Evolutionary conservation across 2,329 filamentous ascomycete genomes (phyloP), one percentile per base, ranked within the genome.

Genomic region (Penicillium corylophilum): DNA sequence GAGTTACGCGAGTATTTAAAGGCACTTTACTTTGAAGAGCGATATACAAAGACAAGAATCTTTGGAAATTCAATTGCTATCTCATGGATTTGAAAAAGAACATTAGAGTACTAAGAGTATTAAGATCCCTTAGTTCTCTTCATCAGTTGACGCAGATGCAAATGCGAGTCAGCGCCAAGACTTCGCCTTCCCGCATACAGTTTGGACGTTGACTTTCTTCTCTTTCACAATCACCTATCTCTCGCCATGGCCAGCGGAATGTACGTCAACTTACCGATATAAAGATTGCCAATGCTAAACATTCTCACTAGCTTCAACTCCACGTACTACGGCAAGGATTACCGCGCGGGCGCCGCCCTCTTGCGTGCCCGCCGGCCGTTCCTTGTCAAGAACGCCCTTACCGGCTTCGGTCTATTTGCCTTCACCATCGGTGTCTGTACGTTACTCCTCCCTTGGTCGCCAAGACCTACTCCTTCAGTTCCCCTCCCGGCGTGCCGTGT

Each of bases 311-410:
- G 82, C 55, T 75, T 85, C 67, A 86, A 85, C 66, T 88, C 86
- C 28, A 91, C 90, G 60, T 99, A 99, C 81, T 99, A 97, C 80
- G 89, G 96, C 75, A 85, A 86, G 69, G 82, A 88, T 67, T 89
- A 89, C 76, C 86, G 88, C 60, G 91, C 95, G 74, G 89, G 89
- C 55, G 87, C 91, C 44, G 89, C 95, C 50, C 85, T 99, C 59
- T 87, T 96, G 70, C 89, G 94, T 68, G 93, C 94, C 50, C 86
- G 95, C 64, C 86, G 90, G 64, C 94, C 94, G 44, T 99, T 95
- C 72, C 81, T 99, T 36, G 76, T 96, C 73, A 95, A 89, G 78
- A 99, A 99, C 74, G 81, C 87, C 24, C 65, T 93, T 54, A 90
- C 91, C 1, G 94, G 94, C 16, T 67, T 88, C n/a, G 83, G 79